Conservation (phyloP, 331 rosid genomes). For the Erythrophleum ivorense region DNA sequence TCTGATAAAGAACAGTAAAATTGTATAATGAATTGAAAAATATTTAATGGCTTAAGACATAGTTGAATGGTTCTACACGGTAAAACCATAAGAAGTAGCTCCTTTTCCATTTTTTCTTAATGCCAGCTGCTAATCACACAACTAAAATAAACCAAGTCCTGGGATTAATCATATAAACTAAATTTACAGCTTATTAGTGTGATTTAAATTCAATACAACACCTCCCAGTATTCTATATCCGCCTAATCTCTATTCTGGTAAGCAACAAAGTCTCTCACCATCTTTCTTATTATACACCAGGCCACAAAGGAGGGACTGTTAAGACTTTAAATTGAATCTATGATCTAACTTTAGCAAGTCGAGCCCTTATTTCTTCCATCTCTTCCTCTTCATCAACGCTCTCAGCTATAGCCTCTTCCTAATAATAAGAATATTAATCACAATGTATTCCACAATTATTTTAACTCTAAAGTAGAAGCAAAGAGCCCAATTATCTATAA, state of each 20-base stretch:
- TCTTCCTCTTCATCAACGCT: conserved; percentile 75
- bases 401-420: conserved; percentile 74
- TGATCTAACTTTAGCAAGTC: conserved; percentile 81
- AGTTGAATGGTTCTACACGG: too few relatives aligned
- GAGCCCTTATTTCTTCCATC: conserved; percentile 73
- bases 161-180: background rate
- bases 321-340: conserved; percentile 38
- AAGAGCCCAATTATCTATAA: background rate
- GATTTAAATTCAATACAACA: conserved; percentile 37
- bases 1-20: too few relatives aligned
- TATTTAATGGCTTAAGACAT: too few relatives aligned
- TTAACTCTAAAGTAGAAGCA: conserved; percentile 3
- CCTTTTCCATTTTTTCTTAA: background rate
- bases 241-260: background rate
- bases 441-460: conserved; percentile 26
- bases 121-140: background rate
- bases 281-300: conserved; percentile 29
- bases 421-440: conserved; percentile 6
- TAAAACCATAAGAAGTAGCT: background rate
- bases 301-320: conserved; percentile 30
- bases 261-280: background rate
- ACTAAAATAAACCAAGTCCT: background rate
- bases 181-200: conserved; percentile 4
- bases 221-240: conserved; percentile 5
- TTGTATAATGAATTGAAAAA: too few relatives aligned